Evolutionary conservation across 805 yeast species (phyloP), one percentile per base, ranked within the genome.

Genomic region (Wickerhamomyces bisporus): DNA sequence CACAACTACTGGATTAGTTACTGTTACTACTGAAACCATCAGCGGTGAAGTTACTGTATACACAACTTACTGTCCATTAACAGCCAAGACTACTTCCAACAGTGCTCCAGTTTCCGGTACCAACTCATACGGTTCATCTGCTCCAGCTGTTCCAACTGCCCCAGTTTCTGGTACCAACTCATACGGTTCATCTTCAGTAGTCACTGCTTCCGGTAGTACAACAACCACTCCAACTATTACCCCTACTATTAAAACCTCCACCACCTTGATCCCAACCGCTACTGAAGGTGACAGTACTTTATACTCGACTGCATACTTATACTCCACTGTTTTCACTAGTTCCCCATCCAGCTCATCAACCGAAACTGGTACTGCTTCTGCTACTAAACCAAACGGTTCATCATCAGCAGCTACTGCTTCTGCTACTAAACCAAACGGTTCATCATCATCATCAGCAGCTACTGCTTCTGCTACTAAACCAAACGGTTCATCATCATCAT

Each of bases 11-110:
- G 26, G 48, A 24, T 36, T 29, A 14, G 45, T 50, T 29, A 36
- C 52, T 21, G 34, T 43, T 26, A 41, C 60, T 13, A 43, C 52
- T 38, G 50, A 44, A 36, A 62, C 69, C 25, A 46, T 55, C 26
- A 15, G 18, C 23, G 21, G 15, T 24, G 34, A n/a, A 14, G 34
- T 20, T 12, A 30, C 39, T 30, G 35, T 14, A 5, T 29, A 32
- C 34, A 24, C 40, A 4, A 35, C 39, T 26, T 26, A 50, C 30
- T 42, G 47, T 32, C 27, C 47, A 30, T 30, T 26, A 11, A 36
- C 40, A 19, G 19, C 20, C 9, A 25, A 23, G 4, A 18, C 34
- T 16, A 16, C 36, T 13, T 15, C 32, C 11, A 21, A 6, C 26
- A 15, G 15, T 12, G 30, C 15, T 18, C 16, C 30, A 6, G 16